A percentile compares a stretch with the other conserved stretches of the same genome.
Evolutionary conservation across 2,329 filamentous ascomycete genomes (phyloP).

Genomic region (Huntiella bhutanensis): DNA sequence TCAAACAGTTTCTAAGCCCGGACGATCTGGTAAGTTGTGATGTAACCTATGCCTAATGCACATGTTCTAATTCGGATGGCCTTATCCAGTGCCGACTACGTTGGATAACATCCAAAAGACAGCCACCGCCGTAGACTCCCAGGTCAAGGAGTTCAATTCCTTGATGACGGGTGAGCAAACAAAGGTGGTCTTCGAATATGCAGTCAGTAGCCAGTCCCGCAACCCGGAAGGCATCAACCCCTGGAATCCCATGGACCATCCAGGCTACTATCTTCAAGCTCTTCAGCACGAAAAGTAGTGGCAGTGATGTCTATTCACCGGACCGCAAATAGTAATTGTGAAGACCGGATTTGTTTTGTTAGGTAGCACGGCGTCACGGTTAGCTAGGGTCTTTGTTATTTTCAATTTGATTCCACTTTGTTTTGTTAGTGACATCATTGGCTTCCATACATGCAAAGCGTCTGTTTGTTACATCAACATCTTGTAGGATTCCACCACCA

Average conservation of each 20-base stretch:
- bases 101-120: constrained; percentile 20
- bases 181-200: constrained; percentile 31
- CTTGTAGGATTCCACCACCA: too few relatives aligned
- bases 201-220: constrained; percentile 31
- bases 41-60: neutral
- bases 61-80: neutral
- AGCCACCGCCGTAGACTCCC: constrained; percentile 2
- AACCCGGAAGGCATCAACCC: constrained; percentile 37
- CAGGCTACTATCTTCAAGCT: constrained; percentile 28
- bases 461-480: too few relatives aligned
- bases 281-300: neutral
- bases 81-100: constrained; percentile 24
- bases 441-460: too few relatives aligned
- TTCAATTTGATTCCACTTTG: neutral
- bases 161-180: constrained; percentile 28
- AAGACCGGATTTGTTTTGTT: neutral
- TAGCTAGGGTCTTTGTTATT: neutral
- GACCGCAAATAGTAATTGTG: neutral
- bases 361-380: neutral
- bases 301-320: neutral
- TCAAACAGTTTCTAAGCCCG: constrained; percentile 8
- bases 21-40: constrained; percentile 4
- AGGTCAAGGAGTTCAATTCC: constrained; percentile 29
- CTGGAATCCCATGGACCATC: constrained; percentile 40
- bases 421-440: neutral